Evolutionary conservation across 2,329 filamentous ascomycete genomes (phyloP).

Genomic region (Fusarium albidum): DNA sequence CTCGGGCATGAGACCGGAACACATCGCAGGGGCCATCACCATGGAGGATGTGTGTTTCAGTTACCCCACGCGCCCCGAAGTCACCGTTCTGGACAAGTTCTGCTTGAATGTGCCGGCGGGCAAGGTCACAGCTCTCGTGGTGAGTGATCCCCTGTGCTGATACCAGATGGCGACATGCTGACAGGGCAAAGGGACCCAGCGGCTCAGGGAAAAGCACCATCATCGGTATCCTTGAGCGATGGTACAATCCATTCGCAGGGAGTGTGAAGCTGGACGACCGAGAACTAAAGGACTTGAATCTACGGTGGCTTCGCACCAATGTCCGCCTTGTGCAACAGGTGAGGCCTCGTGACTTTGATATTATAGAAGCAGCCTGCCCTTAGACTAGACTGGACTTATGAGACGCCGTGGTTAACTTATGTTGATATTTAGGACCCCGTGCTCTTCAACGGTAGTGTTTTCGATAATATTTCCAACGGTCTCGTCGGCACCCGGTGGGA

Average conservation of each 20-base stretch:
- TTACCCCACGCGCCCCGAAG: slow-evolving; percentile 52
- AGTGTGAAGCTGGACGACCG: slow-evolving; percentile 41
- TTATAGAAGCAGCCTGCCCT: too few relatives aligned
- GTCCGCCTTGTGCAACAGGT: slow-evolving; percentile 41
- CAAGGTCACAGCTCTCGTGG: slow-evolving; percentile 51
- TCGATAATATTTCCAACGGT: slow-evolving; percentile 60
- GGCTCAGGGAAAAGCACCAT: slow-evolving; percentile 75
- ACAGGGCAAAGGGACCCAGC: slow-evolving; percentile 49
- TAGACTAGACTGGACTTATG: too few relatives aligned
- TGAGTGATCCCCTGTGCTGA: too few relatives aligned
- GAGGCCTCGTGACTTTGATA: too few relatives aligned
- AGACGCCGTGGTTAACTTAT: slow-evolving; percentile 35
- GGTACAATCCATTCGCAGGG: slow-evolving; percentile 56
- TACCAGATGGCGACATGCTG: too few relatives aligned
- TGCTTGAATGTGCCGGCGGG: slow-evolving; percentile 51
- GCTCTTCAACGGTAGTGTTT: slow-evolving; percentile 52
- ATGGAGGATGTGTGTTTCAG: slow-evolving; percentile 46
- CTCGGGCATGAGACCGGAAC: slow-evolving; percentile 29
- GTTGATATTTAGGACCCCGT: slow-evolving; percentile 46
- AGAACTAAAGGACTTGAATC: slow-evolving; percentile 37
- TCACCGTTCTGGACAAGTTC: slow-evolving; percentile 50
- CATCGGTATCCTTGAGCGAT: slow-evolving; percentile 71
- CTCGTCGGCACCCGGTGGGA: slow-evolving; percentile 43
- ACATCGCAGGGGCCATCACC: slow-evolving; percentile 41
- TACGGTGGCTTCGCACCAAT: slow-evolving; percentile 42